Base-by-base conservation (phyloP, 305 asterid genomes). In the Fraxinus xanthoxyloides region DNA sequence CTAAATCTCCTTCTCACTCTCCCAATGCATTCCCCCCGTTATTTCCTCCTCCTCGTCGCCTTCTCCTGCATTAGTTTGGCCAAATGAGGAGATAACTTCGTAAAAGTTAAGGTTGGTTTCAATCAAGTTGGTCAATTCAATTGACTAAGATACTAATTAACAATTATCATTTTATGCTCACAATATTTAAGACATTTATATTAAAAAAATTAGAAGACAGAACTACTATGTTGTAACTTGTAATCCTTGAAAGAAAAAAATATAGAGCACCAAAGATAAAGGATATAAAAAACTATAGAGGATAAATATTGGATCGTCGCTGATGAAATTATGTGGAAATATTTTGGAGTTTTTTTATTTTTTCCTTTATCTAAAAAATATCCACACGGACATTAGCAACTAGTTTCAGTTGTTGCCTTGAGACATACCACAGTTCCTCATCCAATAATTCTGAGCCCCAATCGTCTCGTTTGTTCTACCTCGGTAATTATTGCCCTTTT, bases 401-500 rank as follows among this genome's bases (percentile, higher is more conserved):
- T 2, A 70, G 46, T 15, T 70, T 15, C 74, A 12, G 74, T 67
- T 28, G 32, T 32, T 70, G 5, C 26, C 24, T 70, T 2, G 15
- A 24, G 76, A 70, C 12, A 65, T 65, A 65, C 19, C 35, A 8
- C 15, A 8, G 31, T 24, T 9, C 35, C 73, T 65, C 73, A 12
- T 26, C 35, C 73, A 12, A 65, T 7, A 69, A 6, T 21, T 69
- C 75, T 31, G 21, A 30, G 10, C 43, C 7, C n/a, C 43, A 32
- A 70, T 32, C 76, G 24, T 70, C 76, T 32, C 43, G 46, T 32
- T 70, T 70, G 76, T 5, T 70, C 76, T 70, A 70, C 76, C 23
- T 70, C 5, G 46, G 76, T 70, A 70, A 70, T n/a, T 32, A 70
- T 70, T 32, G 40, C 12, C 46, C 23, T 70, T 32, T 26, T 31